Percentiles rank a stretch among this genome's conserved stretches.
phyloP scores from a whole-genome alignment of 2,329 filamentous ascomycete species.

The Metarhizium humberi region DNA sequence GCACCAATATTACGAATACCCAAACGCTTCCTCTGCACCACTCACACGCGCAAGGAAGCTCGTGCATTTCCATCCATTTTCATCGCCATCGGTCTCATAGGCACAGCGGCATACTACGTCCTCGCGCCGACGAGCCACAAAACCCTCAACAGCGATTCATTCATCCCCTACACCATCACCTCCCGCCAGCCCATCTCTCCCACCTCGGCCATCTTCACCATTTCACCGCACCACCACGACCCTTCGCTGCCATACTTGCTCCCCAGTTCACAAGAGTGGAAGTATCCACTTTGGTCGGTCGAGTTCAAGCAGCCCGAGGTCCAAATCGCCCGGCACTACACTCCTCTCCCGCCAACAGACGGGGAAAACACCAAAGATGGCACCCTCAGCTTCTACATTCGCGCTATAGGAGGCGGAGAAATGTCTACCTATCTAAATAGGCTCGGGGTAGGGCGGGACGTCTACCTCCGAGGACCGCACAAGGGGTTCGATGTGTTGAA shows the following conservation, averaged over 20 bases:
- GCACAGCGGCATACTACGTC: constrained; percentile 17
- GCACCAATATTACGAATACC: neutral
- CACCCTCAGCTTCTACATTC: constrained; percentile 63
- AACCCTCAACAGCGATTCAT: constrained; percentile 48
- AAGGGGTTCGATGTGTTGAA: constrained; percentile 48
- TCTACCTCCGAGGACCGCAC: constrained; percentile 74
- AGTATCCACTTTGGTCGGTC: constrained; percentile 69
- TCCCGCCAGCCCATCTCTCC: constrained; percentile 53
- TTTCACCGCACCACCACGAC: constrained; percentile 34
- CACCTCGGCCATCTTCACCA: constrained; percentile 59
- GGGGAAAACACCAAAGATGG: constrained; percentile 23
- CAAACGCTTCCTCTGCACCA: neutral
- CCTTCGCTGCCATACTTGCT: constrained; percentile 19
- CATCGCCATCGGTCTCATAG: constrained; percentile 13
- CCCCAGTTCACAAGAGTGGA: constrained; percentile 18
- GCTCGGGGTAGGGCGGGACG: constrained; percentile 48
- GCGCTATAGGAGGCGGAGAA: constrained; percentile 71
- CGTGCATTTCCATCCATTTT: constrained; percentile 14
- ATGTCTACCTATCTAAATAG: constrained; percentile 73
- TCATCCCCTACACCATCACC: constrained; percentile 57
- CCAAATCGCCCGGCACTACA: constrained; percentile 87
- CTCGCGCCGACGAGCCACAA: constrained; percentile 14
- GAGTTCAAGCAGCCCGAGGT: constrained; percentile 92
- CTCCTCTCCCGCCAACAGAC: constrained; percentile 58
- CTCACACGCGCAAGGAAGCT: constrained; percentile 9